Evolutionary conservation across 257 asterid genomes (phyloP), one percentile per base, ranked within the genome.

Genomic region (Solanum dulcamara): DNA sequence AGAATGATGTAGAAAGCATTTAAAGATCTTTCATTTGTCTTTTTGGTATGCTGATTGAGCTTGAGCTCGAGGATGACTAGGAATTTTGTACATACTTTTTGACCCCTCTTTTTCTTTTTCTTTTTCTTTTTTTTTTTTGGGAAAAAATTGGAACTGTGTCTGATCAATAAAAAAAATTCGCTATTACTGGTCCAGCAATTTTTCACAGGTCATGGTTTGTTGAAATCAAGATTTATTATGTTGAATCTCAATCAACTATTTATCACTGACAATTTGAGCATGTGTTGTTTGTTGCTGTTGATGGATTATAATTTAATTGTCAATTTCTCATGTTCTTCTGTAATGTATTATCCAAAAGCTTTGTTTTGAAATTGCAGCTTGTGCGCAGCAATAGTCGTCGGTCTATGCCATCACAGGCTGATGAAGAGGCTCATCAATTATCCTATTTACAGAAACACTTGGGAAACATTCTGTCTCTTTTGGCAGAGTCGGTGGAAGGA

Each of bases 401-500:
- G 86, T 96, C 92, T 88, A 91, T 96, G 93, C 99, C 99, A 81
- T 96, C 99, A 26, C 98, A 93, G 88, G 93, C 92, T 24, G 99
- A 96, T 62, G 99, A 94, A 86, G 98, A 96, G 91, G 98, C 98
- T 37, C 99, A 96, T 85, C 99, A 96, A 92, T 90, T 96, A 55
- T 96, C 98, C 82, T 96, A 94, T 90, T 90, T 96, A 92, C 98
- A 96, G 85, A 94, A 94, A 85, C 99, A 96, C 91, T 83, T 94
- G 8, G 93, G 95, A 80, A 93, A 94, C 89, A 93, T 94, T 88
- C 88, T 96, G n/a, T 93, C 98, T 80, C 99, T 96, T 89, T 87
- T 96, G 91, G 94, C 98, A 33, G 96, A 95, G 88, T 66, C 94
- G 20, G 88, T 88, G 7, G 98, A 94, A 87, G 97, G 92, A 68